Evolutionary conservation across 495 filamentous ascomycete species (phyloP), one percentile per base, ranked within the genome.

Genomic region (Podospora appendiculata): DNA sequence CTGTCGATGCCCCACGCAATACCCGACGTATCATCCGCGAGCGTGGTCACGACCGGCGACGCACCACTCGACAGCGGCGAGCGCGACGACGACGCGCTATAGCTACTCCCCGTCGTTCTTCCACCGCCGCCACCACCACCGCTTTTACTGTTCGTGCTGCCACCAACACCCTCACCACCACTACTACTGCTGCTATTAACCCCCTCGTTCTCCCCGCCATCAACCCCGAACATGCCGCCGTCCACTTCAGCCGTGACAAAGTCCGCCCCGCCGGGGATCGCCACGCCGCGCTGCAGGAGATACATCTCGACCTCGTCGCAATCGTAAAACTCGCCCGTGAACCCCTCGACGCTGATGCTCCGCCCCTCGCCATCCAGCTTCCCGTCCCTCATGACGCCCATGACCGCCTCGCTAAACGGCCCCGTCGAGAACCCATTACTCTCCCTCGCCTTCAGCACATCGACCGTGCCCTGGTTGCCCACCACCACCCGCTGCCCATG

Each of bases 271-370:
- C 75, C 68, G 2, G 80, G 73, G 35, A 86, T 79, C 14, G 68
- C 58, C 14, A 87, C 70, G 0, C 82, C 83, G 33, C 77, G 72
- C 60, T 80, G 70, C 48, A 70, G 67, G 14, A 92, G 74, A 63
- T 83, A 89, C 9, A 80, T 71, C 64, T 90, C 84, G 6, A 89
- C 81, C 58, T 90, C 88, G 45, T 81, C 72, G 6, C 83, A 73
- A 56, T 90, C 85, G 56, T 86, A 85, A 76, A 84, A 91, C 46
- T 88, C 85, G 18, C 86, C 84, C 39, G 81, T 73, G 60, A 83
- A 75, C 0, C 77, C 79, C 8, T 71, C 62, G 16, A 73, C 52
- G 16, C 58, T 67, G 35, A 72, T 60, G 1, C 2, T 4, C 35
- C 74, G 61, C 68, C 73, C 65, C 54, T 75, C 65, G 11, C 64